Base-by-base conservation (phyloP, 1,284 basidiomycete species). In the Mycena sp. region DNA sequence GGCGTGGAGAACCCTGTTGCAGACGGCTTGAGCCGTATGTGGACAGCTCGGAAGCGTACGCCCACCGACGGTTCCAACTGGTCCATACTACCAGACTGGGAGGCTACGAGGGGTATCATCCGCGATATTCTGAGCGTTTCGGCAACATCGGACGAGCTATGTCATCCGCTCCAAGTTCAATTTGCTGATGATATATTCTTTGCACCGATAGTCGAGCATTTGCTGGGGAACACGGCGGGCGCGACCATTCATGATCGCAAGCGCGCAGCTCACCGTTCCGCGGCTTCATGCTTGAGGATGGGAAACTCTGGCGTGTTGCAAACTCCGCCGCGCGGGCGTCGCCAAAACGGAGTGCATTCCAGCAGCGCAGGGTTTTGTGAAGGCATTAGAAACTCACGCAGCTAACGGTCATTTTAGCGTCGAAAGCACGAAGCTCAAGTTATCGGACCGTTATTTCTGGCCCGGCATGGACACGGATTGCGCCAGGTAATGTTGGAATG, bases 221-320 rank as follows among this genome's bases (percentile, higher is more conserved):
- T 61, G 9, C 53, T 61, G 4, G 54, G 54, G 12, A 30, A 21
- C 5, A 50, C 40, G 1, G n/a, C 6, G 1, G 61, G 48, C 4
- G 17, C 21, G 11, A 48, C 43, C 0, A 71, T 75, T 40, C 60
- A 67, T 2, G 32, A 76, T 17, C 41, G 62, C 26, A 58, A 60
- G 19, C 38, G 69, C 14, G 76, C 73, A 0, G 23, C 63, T 19
- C 75, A 78, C 44, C 60, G 71, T 0, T 73, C 74, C 1, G 21
- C 30, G 67, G 69, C 6, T 79, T 77, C 67, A 64, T 74, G 58
- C 70, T 80, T 2, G 73, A 76, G 6, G 74, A 72, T 5, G 73
- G 71, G 1, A 71, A 68, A 49, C 62, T 80, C 25, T 80, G 79
- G 78, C 64, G 66, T 2, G 26, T 76, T 0, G 67, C 65, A 14